A percentile compares a stretch with the other conserved stretches of the same genome.
phyloP scores from a whole-genome alignment of 139 green algal genomes.

The Dunaliella sp. region DNA sequence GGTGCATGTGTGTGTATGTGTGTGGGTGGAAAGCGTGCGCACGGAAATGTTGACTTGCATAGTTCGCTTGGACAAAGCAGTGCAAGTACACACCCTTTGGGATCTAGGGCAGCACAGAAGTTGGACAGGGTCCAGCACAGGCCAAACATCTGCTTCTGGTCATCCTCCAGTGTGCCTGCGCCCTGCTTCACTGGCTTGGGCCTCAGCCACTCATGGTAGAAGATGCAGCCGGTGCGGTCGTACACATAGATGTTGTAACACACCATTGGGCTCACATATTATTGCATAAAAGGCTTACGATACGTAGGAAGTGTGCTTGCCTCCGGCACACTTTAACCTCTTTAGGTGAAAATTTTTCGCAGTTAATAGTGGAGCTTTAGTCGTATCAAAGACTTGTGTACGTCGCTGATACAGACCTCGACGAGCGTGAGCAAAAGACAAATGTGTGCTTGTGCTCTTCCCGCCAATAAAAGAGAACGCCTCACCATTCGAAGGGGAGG shows the following conservation, averaged over 20 bases:
- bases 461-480: too few relatives aligned
- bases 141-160: conserved; percentile 96
- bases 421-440: too few relatives aligned
- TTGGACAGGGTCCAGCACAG: conserved; percentile 89
- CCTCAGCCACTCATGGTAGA: conserved; percentile 87
- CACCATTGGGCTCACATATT: too few relatives aligned
- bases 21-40: background rate
- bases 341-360: too few relatives aligned
- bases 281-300: too few relatives aligned
- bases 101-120: conserved; percentile 82
- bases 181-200: conserved; percentile 73
- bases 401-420: too few relatives aligned
- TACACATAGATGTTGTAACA: conserved; percentile 83
- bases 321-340: too few relatives aligned
- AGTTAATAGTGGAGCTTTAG: too few relatives aligned
- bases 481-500: too few relatives aligned
- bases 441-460: too few relatives aligned
- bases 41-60: background rate
- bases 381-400: too few relatives aligned
- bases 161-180: conserved; percentile 66
- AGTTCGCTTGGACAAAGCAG: background rate
- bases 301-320: too few relatives aligned
- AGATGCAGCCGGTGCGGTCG: conserved; percentile 82
- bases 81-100: conserved; percentile 55
- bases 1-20: conserved; percentile 30